phyloP scores from a whole-genome alignment of 2,329 filamentous ascomycete genomes.

The Phaeophleospora eucalypticola region DNA sequence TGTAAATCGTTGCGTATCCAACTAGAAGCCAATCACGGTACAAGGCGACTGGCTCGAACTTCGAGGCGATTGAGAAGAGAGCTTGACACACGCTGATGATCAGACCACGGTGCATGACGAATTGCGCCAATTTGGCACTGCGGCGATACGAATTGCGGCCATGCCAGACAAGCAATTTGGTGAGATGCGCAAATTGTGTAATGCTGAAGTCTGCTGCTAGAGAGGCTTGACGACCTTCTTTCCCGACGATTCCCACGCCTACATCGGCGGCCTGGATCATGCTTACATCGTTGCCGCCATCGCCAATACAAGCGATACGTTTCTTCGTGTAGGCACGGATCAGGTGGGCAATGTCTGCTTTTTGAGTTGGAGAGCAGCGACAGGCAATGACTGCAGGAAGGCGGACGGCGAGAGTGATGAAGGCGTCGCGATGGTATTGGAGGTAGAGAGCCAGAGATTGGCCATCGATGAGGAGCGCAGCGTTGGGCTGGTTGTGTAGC shows the following conservation, averaged over 20 bases:
- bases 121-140: slow-evolving; percentile 90
- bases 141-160: slow-evolving; percentile 96
- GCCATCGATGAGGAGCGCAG: slow-evolving; percentile 90
- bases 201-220: slow-evolving; percentile 96
- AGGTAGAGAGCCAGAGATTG: slow-evolving; percentile 83
- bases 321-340: slow-evolving; percentile 92
- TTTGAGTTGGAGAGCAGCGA: slow-evolving; percentile 93
- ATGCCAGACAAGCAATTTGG: slow-evolving; percentile 98
- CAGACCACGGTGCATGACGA: slow-evolving; percentile 94
- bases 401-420: slow-evolving; percentile 81
- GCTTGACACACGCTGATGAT: slow-evolving; percentile 96
- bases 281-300: slow-evolving; percentile 95
- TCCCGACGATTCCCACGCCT: slow-evolving; percentile 95
- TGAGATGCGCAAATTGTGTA: slow-evolving; percentile 89
- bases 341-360: slow-evolving; percentile 85
- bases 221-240: slow-evolving; percentile 92
- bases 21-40: slow-evolving; percentile 97
- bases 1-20: slow-evolving; percentile 94
- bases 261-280: slow-evolving; percentile 99
- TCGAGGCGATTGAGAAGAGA: slow-evolving; percentile 89
- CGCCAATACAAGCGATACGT: slow-evolving; percentile 93
- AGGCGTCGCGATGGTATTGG: slow-evolving; percentile 74
- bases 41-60: slow-evolving; percentile 88
- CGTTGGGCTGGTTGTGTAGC: slow-evolving; percentile 75
- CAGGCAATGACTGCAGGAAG: slow-evolving; percentile 93